A percentile compares a stretch with the other conserved stretches of the same genome.
phyloP scores from a whole-genome alignment of 2,329 filamentous ascomycete species.

The Xylariaceae sp. region DNA sequence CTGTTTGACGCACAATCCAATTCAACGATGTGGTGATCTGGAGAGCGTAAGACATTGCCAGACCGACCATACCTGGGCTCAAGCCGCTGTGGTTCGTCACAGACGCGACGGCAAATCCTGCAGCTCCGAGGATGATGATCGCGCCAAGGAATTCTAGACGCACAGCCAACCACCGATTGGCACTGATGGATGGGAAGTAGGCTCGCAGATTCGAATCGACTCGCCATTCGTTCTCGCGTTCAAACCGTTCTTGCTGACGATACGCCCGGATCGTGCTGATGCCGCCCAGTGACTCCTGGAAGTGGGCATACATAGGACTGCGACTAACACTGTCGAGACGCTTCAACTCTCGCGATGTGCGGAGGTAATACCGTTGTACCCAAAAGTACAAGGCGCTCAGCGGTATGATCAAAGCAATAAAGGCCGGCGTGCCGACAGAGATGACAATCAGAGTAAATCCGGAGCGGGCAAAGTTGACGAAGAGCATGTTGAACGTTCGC shows the following conservation, averaged over 20 bases:
- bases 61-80: constrained; percentile 72
- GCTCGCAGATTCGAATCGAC: constrained; percentile 91
- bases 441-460: constrained; percentile 85
- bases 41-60: constrained; percentile 94
- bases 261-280: constrained; percentile 95
- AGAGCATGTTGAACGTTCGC: constrained; percentile 96
- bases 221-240: constrained; percentile 93
- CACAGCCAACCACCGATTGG: constrained; percentile 90
- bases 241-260: constrained; percentile 79
- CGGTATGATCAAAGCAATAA: constrained; percentile 75
- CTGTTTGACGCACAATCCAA: constrained; percentile 97
- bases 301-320: constrained; percentile 96
- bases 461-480: constrained; percentile 68
- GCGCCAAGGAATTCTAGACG: constrained; percentile 94
- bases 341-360: constrained; percentile 94
- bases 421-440: constrained; percentile 71
- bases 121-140: constrained; percentile 83
- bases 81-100: constrained; percentile 63
- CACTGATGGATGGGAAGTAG: constrained; percentile 93
- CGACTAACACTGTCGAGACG: constrained; percentile 90
- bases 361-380: constrained; percentile 94
- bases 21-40: constrained; percentile 97
- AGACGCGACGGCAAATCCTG: constrained; percentile 74
- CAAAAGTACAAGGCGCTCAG: constrained; percentile 77
- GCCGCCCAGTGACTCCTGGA: constrained; percentile 92